Evolutionary conservation across 495 filamentous ascomycete genomes (phyloP).

Genomic region (Chaetomium cochliodes): DNA sequence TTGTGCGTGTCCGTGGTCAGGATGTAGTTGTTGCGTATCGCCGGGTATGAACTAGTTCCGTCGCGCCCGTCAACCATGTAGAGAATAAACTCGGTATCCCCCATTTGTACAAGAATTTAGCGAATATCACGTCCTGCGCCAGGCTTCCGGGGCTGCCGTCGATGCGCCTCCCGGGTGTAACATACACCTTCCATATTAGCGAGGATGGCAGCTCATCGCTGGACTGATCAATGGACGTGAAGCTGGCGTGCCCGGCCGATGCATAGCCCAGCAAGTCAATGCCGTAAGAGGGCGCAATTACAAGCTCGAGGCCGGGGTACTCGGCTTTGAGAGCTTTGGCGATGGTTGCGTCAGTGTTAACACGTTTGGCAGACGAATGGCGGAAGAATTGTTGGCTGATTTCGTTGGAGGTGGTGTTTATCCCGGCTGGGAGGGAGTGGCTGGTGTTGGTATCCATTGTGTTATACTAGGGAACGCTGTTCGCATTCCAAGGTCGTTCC

Average conservation of each 20-base stretch:
- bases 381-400: constrained; percentile 35
- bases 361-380: constrained; percentile 48
- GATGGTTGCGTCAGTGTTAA: constrained; percentile 55
- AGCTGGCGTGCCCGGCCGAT: constrained; percentile 45
- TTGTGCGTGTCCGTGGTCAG: constrained; percentile 41
- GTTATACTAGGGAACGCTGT: background rate
- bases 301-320: constrained; percentile 53
- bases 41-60: constrained; percentile 36
- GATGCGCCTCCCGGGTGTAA: constrained; percentile 52
- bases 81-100: constrained; percentile 49
- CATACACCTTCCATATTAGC: constrained; percentile 46
- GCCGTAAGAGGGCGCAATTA: constrained; percentile 36
- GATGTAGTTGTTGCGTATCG: constrained; percentile 49
- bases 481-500: too few species aligned
- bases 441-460: background rate
- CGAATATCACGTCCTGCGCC: constrained; percentile 46
- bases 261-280: constrained; percentile 54
- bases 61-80: constrained; percentile 55
- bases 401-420: background rate
- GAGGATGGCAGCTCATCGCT: constrained; percentile 32
- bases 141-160: constrained; percentile 49
- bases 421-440: background rate
- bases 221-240: constrained; percentile 40
- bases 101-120: constrained; percentile 54
- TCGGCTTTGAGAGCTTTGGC: constrained; percentile 47